These are phyloP conservation scores for Xerocomellus dryophilus DNA, from an alignment of 768 basidiomycete species.

Conservation along the genomic window DNA sequence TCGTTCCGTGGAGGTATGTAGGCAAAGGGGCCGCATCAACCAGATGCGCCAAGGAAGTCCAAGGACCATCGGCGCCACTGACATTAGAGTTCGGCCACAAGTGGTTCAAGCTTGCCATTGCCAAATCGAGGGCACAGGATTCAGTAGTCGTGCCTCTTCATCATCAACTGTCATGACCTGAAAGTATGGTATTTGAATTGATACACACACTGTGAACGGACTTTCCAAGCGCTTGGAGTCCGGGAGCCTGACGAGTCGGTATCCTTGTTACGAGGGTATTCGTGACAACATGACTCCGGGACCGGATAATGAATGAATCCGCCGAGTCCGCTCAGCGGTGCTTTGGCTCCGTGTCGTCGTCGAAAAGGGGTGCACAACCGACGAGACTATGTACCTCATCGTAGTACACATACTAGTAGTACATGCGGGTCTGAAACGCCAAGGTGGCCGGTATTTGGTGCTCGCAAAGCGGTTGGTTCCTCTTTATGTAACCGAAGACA, in stretches of 20 bases:
- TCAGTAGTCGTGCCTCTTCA: no score
- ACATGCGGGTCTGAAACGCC: slow-evolving; percentile 9
- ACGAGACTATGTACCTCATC: not conserved
- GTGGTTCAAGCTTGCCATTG: no score
- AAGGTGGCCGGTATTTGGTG: not conserved
- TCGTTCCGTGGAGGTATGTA: not conserved
- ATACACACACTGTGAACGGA: not conserved
- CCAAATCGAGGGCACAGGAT: no score
- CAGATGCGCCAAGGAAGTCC: not conserved
- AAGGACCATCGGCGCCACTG: no score
- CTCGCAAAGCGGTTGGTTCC: not conserved
- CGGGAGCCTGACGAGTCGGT: not conserved
- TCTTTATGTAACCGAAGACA: not conserved
- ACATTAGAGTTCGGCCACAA: not conserved
- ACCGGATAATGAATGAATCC: not conserved
- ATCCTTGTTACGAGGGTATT: not conserved
- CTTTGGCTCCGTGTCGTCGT: not conserved
- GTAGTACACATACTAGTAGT: not conserved
- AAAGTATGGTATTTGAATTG: not conserved
- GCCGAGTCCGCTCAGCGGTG: not conserved
- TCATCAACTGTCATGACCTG: no score
- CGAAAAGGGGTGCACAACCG: not conserved
- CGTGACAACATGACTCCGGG: not conserved
- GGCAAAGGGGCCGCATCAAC: not conserved
- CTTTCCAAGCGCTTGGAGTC: no score